These are phyloP conservation scores for Blastobotrys americana DNA, from an alignment of 805 yeast species.

Conservation along the genomic window DNA sequence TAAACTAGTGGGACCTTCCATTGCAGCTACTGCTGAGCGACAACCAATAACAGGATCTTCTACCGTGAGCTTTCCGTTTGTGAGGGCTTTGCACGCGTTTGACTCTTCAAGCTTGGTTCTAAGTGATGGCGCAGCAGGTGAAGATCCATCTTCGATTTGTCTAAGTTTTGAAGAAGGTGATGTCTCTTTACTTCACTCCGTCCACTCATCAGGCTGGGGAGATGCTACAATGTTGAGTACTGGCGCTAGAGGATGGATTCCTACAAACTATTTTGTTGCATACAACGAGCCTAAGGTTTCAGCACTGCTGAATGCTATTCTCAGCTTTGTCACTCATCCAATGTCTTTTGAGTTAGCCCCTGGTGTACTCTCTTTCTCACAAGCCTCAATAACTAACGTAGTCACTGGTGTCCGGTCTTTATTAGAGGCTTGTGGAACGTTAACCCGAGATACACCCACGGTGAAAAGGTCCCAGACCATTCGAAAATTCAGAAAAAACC, in stretches of 20 bases:
- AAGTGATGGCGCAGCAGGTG: conserved; percentile 18
- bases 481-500: conserved; percentile 29
- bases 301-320: conserved; percentile 32
- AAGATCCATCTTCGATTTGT: conserved; percentile 29
- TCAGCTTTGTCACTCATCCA: conserved; percentile 31
- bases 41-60: not conserved
- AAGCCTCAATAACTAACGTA: conserved; percentile 32
- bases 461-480: conserved; percentile 27
- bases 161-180: conserved; percentile 32
- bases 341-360: conserved; percentile 22
- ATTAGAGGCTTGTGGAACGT: conserved; percentile 29
- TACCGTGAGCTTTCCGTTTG: conserved; percentile 27
- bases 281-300: conserved; percentile 31
- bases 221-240: conserved; percentile 34
- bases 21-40: not conserved
- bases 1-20: not conserved
- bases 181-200: conserved; percentile 31
- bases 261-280: conserved; percentile 35
- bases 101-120: conserved; percentile 25
- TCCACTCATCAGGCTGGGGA: conserved; percentile 40
- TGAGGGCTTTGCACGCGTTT: conserved; percentile 30
- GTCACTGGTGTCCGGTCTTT: conserved; percentile 34
- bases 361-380: conserved; percentile 26
- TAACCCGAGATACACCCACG: conserved; percentile 29
- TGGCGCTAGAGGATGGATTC: conserved; percentile 38